Percentiles rank a stretch among this genome's conserved stretches.
These are phyloP conservation scores for Canavalia gladiata DNA, from an alignment of 306 rosid species.

Conservation along the genomic window DNA sequence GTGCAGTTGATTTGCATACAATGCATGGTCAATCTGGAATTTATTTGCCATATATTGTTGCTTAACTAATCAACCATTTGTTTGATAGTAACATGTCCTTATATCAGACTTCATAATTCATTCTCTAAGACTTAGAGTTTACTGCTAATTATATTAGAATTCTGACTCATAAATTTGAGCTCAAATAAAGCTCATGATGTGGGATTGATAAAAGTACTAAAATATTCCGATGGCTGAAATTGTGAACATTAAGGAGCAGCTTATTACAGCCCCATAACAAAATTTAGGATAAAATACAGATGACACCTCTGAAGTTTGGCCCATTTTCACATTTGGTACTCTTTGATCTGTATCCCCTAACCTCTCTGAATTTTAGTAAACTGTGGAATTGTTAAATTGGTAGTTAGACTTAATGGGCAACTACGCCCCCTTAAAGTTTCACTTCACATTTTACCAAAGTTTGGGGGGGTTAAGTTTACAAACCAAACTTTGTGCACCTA, in stretches of 20 bases:
- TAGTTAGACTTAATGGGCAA: neutral
- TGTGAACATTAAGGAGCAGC: constrained; percentile 10
- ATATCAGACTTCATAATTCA: neutral
- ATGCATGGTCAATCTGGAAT: constrained; percentile 3
- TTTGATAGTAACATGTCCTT: constrained; percentile 7
- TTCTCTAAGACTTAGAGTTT: neutral
- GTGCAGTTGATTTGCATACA: constrained; percentile 33
- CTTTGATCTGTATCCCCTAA: neutral
- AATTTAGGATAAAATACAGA: constrained; percentile 14
- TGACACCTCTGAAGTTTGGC: neutral
- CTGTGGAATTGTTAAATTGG: neutral
- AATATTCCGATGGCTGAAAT: constrained; percentile 3
- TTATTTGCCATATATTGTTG: constrained; percentile 5
- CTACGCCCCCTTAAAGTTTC: too few species aligned
- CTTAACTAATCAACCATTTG: constrained; percentile 1
- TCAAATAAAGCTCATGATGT: constrained; percentile 5
- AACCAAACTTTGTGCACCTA: neutral
- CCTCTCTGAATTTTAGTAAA: neutral
- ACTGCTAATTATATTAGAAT: constrained; percentile 12
- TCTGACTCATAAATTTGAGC: constrained; percentile 8
- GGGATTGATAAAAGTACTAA: constrained; percentile 20
- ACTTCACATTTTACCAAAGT: neutral
- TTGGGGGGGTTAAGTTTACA: neutral
- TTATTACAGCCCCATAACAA: constrained; percentile 4
- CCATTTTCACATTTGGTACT: constrained; percentile 4